Evolutionary conservation across 176 grass and related monocot genomes (phyloP).

Genomic region (Bothriochloa decipiens): DNA sequence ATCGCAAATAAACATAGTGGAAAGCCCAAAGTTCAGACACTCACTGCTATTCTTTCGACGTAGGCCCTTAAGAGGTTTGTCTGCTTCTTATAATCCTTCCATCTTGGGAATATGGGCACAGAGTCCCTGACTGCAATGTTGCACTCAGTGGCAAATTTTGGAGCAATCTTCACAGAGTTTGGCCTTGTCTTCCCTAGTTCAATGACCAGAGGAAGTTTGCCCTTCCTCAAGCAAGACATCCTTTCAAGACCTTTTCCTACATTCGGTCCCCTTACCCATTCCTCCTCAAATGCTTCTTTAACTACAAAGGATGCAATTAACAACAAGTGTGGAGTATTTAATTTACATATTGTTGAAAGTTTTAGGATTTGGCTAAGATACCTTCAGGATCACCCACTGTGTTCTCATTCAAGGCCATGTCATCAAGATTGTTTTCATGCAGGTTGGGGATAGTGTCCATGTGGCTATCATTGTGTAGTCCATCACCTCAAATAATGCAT

Average conservation of each 20-base stretch:
- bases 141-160: background rate
- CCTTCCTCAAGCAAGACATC: background rate
- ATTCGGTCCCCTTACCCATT: background rate
- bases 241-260: background rate
- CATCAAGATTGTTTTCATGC: too few species aligned
- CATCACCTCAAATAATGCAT: too few species aligned
- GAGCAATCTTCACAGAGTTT: background rate
- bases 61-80: background rate
- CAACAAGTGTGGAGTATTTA: too few species aligned
- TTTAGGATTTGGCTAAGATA: too few species aligned
- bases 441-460: too few species aligned
- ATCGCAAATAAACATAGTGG: too few species aligned
- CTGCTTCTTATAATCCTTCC: background rate
- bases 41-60: background rate
- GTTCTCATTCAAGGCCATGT: too few species aligned
- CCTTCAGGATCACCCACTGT: too few species aligned
- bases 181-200: background rate
- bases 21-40: background rate
- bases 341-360: background rate
- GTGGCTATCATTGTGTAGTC: too few species aligned
- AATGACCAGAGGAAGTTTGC: constrained; percentile 3
- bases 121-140: background rate
- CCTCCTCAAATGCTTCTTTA: background rate
- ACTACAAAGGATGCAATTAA: background rate
- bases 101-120: background rate